These are phyloP conservation scores for Aurinia saxatilis DNA, from an alignment of 345 rosid species.

Conservation along the genomic window DNA sequence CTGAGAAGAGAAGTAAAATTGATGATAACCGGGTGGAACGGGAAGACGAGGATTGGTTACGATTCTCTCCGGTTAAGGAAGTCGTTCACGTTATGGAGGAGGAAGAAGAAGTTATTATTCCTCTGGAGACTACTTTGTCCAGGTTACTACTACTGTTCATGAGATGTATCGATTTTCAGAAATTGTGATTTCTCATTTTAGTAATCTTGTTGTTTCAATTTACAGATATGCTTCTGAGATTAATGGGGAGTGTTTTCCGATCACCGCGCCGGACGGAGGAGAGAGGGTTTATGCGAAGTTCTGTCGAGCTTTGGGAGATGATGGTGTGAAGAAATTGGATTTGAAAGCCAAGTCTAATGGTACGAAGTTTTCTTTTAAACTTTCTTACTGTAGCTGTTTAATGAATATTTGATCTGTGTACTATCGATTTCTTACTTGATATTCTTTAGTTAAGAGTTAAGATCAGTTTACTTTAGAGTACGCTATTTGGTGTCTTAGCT, in stretches of 20 bases:
- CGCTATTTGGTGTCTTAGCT: background rate
- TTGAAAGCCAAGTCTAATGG: slow-evolving; percentile 39
- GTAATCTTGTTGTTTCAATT: background rate
- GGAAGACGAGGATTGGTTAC: slow-evolving; percentile 63
- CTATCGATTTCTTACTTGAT: background rate
- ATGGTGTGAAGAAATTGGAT: slow-evolving; percentile 36
- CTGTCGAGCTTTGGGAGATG: slow-evolving; percentile 39
- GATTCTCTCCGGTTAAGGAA: slow-evolving; percentile 39
- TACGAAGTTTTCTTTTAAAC: slow-evolving; percentile 12
- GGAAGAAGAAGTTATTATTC: slow-evolving; percentile 25
- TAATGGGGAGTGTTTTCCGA: slow-evolving; percentile 75
- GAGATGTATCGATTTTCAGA: background rate
- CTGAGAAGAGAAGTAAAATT: slow-evolving; percentile 52
- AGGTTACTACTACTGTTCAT: slow-evolving; percentile 25
- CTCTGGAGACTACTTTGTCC: slow-evolving; percentile 48
- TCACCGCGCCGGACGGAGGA: slow-evolving; percentile 79
- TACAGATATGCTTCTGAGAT: slow-evolving; percentile 51
- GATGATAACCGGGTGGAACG: slow-evolving; percentile 2
- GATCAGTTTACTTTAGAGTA: background rate
- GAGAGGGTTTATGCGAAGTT: slow-evolving; percentile 86
- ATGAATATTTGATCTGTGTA: too few relatives aligned
- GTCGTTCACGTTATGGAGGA: slow-evolving; percentile 7
- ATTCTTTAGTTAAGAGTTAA: background rate
- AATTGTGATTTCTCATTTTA: background rate
- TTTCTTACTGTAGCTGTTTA: too few relatives aligned